Percentiles rank a stretch among this genome's conserved stretches.
Evolutionary conservation across 176 grass and related monocot genomes (phyloP).

Genomic region (barley (Hordeum vulgare)): DNA sequence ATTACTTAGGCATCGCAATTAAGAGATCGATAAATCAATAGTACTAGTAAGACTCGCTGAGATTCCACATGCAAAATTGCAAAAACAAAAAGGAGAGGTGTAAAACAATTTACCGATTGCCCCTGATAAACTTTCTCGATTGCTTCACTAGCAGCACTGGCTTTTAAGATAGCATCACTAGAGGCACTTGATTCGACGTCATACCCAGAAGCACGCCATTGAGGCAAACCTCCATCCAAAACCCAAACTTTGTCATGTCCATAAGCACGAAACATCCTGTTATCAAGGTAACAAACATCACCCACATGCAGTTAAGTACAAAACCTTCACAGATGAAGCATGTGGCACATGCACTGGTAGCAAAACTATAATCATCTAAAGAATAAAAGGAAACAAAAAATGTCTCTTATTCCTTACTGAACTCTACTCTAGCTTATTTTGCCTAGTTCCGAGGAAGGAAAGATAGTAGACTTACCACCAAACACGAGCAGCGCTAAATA

Average conservation of each 20-base stretch:
- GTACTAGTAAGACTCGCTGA: neutral
- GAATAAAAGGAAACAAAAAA: neutral
- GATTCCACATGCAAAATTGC: neutral
- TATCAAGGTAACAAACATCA: constrained; percentile 16
- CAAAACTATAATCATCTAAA: neutral
- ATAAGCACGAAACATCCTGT: constrained; percentile 97
- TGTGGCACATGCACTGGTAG: neutral
- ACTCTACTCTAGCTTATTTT: neutral
- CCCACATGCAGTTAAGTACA: neutral
- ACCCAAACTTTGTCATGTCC: constrained; percentile 96
- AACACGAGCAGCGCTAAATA: constrained; percentile 95
- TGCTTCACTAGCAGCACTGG: constrained; percentile 80
- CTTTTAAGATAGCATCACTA: constrained; percentile 83
- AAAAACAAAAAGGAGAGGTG: constrained; percentile 13
- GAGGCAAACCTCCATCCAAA: constrained; percentile 82
- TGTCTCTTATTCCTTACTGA: neutral
- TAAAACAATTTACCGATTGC: constrained; percentile 46
- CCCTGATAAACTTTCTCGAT: constrained; percentile 90
- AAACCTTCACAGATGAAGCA: neutral
- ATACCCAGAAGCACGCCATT: constrained; percentile 86
- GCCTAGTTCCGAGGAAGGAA: neutral
- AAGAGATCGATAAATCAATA: neutral
- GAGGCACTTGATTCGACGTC: constrained; percentile 96
- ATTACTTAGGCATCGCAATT: neutral
- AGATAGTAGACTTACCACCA: constrained; percentile 68